These are phyloP conservation scores for Metschnikowia noctiluminum DNA, from an alignment of 805 yeast species.

Conservation along the genomic window DNA sequence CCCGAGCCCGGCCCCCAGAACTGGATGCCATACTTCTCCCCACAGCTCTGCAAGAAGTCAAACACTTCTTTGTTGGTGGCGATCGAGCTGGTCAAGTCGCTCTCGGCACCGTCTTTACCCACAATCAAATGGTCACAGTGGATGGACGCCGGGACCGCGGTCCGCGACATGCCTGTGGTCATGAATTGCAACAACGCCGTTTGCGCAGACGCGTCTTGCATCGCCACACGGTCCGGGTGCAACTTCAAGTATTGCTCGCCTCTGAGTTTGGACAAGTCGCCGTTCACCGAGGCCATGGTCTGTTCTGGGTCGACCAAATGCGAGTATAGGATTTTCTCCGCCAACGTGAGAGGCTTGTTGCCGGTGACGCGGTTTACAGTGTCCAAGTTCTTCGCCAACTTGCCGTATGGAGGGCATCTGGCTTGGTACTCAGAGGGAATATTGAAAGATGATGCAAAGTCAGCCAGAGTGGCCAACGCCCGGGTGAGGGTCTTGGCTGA, in stretches of 20 bases:
- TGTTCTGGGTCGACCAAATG: slow-evolving; percentile 90
- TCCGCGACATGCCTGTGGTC: slow-evolving; percentile 87
- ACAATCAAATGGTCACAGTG: slow-evolving; percentile 98
- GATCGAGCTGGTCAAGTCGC: slow-evolving; percentile 77
- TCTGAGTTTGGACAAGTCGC: slow-evolving; percentile 56
- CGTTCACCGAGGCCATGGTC: slow-evolving; percentile 50
- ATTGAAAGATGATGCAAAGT: slow-evolving; percentile 20
- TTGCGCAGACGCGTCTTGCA: slow-evolving; percentile 99
- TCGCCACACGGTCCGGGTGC: slow-evolving; percentile 96
- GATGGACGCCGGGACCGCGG: slow-evolving; percentile 91
- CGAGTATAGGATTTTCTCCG: slow-evolving; percentile 92
- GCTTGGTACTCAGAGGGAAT: slow-evolving; percentile 62
- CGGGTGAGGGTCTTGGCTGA: slow-evolving; percentile 16
- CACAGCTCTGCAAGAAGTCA: slow-evolving; percentile 89
- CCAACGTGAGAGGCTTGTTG: slow-evolving; percentile 78
- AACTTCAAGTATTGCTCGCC: slow-evolving; percentile 89
- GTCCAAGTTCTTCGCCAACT: slow-evolving; percentile 60
- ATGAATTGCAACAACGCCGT: slow-evolving; percentile 98
- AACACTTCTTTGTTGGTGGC: slow-evolving; percentile 91
- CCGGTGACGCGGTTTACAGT: slow-evolving; percentile 63
- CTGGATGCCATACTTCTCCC: slow-evolving; percentile 92
- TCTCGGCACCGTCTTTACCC: slow-evolving; percentile 88
- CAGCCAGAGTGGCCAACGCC: slow-evolving; percentile 32
- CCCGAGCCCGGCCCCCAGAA: slow-evolving; percentile 99
- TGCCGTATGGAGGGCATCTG: slow-evolving; percentile 86